Evolutionary conservation across 495 filamentous ascomycete genomes (phyloP).

Genomic region (Antarctomyces pellizariae): DNA sequence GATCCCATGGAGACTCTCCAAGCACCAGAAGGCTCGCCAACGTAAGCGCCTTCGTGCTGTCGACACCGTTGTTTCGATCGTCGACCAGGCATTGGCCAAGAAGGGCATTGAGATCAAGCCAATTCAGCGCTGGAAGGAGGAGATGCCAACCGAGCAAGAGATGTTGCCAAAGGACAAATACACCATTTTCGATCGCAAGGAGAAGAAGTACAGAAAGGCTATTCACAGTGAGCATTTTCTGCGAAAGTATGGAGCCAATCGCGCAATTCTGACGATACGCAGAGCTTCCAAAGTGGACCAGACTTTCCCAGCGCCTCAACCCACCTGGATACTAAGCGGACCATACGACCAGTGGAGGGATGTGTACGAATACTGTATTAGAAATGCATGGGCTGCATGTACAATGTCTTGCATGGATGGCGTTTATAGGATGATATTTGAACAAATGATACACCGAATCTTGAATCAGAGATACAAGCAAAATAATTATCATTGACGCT

Average conservation of each 20-base stretch:
- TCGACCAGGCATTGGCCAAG: conserved; percentile 52
- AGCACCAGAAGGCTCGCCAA: conserved; percentile 73
- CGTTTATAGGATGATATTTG: conserved; percentile 9
- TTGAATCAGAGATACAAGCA: neutral
- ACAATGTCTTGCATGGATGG: conserved; percentile 9
- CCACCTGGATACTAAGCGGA: conserved; percentile 64
- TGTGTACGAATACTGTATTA: conserved; percentile 8
- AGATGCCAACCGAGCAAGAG: conserved; percentile 91
- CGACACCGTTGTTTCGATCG: conserved; percentile 53
- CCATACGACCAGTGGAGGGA: neutral
- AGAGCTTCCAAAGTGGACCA: conserved; percentile 93
- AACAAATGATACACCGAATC: no score
- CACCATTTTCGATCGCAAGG: conserved; percentile 90
- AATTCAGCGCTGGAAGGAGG: conserved; percentile 68
- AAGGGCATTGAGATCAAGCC: conserved; percentile 43
- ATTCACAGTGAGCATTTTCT: conserved; percentile 79
- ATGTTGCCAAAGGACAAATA: conserved; percentile 97
- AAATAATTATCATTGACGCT: conserved; percentile 1
- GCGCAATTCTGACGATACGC: conserved; percentile 2
- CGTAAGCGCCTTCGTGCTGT: conserved; percentile 67
- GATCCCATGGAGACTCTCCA: conserved; percentile 88
- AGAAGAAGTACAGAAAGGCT: conserved; percentile 82
- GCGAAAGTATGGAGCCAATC: conserved; percentile 2
- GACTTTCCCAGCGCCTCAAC: conserved; percentile 79
- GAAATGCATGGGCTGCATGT: no score